These are phyloP conservation scores for Jaltomata sinuosa DNA, from an alignment of 257 asterid species.

Conservation along the genomic window DNA sequence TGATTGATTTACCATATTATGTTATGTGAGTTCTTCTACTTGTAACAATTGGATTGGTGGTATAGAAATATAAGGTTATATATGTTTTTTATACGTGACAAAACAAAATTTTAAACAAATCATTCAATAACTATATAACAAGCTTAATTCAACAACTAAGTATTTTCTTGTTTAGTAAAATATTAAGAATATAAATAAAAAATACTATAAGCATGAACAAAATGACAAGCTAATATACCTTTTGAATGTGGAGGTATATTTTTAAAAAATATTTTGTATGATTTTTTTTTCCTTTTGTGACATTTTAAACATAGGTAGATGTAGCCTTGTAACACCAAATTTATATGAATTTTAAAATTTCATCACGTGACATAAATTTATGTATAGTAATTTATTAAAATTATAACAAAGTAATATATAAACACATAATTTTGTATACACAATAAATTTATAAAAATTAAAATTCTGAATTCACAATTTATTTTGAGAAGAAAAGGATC, in stretches of 20 bases:
- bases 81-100: neutral
- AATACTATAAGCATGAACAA: neutral
- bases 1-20: neutral
- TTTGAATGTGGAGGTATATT: neutral
- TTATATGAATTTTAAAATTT: too few relatives aligned
- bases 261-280: neutral
- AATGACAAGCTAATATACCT: neutral
- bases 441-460: too few relatives aligned
- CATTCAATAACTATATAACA: neutral
- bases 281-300: neutral
- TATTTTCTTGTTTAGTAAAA: neutral
- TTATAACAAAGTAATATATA: too few relatives aligned
- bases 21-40: neutral
- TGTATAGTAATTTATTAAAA: too few relatives aligned
- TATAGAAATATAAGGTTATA: too few relatives aligned
- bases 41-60: neutral
- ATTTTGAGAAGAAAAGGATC: neutral
- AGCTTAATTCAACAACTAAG: neutral
- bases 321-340: too few relatives aligned
- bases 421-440: too few relatives aligned
- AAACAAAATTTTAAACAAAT: neutral
- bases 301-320: too few relatives aligned
- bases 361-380: too few relatives aligned
- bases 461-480: too few relatives aligned
- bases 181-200: neutral